Conservation (phyloP, 2,329 filamentous ascomycete species). For the Phyllosticta ampelicida region DNA sequence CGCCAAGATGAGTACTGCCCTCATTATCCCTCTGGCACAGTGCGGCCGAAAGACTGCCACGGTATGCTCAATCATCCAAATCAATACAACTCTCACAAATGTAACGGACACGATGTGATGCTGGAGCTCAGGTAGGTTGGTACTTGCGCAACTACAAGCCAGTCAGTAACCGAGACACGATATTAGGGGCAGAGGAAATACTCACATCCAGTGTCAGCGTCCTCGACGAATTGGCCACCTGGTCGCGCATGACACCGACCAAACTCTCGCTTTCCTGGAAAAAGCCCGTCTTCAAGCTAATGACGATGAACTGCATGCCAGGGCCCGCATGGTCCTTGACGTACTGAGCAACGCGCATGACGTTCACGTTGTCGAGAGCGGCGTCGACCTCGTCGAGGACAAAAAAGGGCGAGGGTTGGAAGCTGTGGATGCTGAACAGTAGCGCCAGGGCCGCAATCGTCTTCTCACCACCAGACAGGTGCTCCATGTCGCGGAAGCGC, state of each 20-base stretch:
- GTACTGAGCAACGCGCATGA: slow-evolving; percentile 91
- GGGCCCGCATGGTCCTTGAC: slow-evolving; percentile 88
- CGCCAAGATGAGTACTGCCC: too few species aligned
- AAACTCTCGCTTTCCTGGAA: slow-evolving; percentile 96
- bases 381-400: slow-evolving; percentile 97
- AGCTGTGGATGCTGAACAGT: slow-evolving; percentile 92
- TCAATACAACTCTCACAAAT: not conserved
- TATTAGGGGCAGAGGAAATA: slow-evolving; percentile 5
- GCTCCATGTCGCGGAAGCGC: slow-evolving; percentile 98
- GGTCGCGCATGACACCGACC: slow-evolving; percentile 91
- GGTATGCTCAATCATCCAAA: not conserved
- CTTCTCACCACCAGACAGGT: slow-evolving; percentile 93
- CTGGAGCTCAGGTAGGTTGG: not conserved
- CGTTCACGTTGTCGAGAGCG: slow-evolving; percentile 95
- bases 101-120: not conserved
- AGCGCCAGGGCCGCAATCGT: slow-evolving; percentile 97
- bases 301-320: slow-evolving; percentile 99
- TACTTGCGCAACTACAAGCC: not conserved
- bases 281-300: slow-evolving; percentile 85
- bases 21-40: too few species aligned
- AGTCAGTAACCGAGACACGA: not conserved
- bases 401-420: slow-evolving; percentile 93
- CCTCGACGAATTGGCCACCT: slow-evolving; percentile 83
- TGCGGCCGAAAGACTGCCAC: not conserved
- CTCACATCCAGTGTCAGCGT: slow-evolving; percentile 93